Conservation (phyloP, 2,329 filamentous ascomycete species). For the Cercospora sp. region DNA sequence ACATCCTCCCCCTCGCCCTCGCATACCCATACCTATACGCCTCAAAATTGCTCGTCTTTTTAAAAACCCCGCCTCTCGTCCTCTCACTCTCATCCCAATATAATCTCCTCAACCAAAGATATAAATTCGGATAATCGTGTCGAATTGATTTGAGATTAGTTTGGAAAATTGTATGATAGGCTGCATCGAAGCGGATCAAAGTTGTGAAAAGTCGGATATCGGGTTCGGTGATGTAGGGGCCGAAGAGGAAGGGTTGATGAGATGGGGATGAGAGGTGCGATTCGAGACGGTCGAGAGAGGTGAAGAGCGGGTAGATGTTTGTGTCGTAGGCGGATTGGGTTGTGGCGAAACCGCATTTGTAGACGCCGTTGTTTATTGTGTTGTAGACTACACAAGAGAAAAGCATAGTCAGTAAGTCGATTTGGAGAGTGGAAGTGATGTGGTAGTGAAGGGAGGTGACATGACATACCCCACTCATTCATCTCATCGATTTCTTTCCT, state of each 20-base stretch:
- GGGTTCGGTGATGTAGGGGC: slow-evolving; percentile 73
- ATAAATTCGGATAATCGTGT: slow-evolving; percentile 57
- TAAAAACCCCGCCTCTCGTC: slow-evolving; percentile 46
- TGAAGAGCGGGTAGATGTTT: slow-evolving; percentile 71
- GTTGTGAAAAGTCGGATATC: slow-evolving; percentile 54
- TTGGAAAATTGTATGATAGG: slow-evolving; percentile 87
- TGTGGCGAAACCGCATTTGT: slow-evolving; percentile 71
- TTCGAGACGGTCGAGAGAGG: slow-evolving; percentile 75
- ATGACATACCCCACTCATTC: slow-evolving; percentile 66
- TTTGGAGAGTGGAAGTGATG: no score
- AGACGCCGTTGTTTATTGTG: slow-evolving; percentile 47
- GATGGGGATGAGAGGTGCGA: slow-evolving; percentile 60
- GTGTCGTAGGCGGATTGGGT: slow-evolving; percentile 80
- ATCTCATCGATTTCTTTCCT: slow-evolving; percentile 69
- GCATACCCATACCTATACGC: slow-evolving; percentile 26
- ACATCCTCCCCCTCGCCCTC: slow-evolving; percentile 19
- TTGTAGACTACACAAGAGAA: slow-evolving; percentile 50
- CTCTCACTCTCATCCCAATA: slow-evolving; percentile 50
- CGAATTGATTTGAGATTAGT: slow-evolving; percentile 66
- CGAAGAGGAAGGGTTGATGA: slow-evolving; percentile 68
- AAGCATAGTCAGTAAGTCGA: neutral
- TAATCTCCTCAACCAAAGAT: slow-evolving; percentile 50
- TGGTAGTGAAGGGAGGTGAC: no score
- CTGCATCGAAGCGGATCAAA: slow-evolving; percentile 70
- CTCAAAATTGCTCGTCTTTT: slow-evolving; percentile 48